Percentiles rank a stretch among this genome's conserved stretches.
Evolutionary conservation across 1,139 yeast genomes (phyloP).

Genomic region (Lodderomyces parapsilosis): DNA sequence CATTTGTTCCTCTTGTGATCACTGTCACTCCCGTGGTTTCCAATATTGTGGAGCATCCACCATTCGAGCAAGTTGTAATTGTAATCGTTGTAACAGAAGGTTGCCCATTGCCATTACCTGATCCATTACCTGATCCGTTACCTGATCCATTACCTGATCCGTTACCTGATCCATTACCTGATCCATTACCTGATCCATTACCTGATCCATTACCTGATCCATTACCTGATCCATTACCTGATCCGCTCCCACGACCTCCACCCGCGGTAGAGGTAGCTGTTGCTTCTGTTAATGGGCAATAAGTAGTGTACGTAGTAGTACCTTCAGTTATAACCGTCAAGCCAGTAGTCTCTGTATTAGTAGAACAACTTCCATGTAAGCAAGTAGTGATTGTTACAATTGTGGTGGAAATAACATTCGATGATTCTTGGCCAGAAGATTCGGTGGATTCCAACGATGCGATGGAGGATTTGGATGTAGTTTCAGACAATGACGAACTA

Average conservation of each 20-base stretch:
- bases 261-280: constrained; percentile 6
- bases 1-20: constrained; percentile 23
- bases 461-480: background rate
- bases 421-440: background rate
- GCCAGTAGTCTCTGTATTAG: constrained; percentile 35
- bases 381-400: constrained; percentile 53
- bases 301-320: constrained; percentile 13
- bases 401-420: constrained; percentile 19
- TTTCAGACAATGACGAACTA: background rate
- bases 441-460: background rate
- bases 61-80: constrained; percentile 46
- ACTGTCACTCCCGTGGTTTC: constrained; percentile 40
- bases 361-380: constrained; percentile 29
- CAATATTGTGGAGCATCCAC: constrained; percentile 28
- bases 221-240: background rate
- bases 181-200: background rate
- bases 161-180: background rate
- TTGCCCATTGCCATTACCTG: constrained; percentile 5
- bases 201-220: background rate
- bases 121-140: background rate
- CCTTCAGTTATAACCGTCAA: constrained; percentile 32
- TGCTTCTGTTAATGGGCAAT: constrained; percentile 14
- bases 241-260: background rate
- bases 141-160: background rate
- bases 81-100: constrained; percentile 37